Conservation (phyloP, 805 yeast genomes). For the Yarrowia divulgata region DNA sequence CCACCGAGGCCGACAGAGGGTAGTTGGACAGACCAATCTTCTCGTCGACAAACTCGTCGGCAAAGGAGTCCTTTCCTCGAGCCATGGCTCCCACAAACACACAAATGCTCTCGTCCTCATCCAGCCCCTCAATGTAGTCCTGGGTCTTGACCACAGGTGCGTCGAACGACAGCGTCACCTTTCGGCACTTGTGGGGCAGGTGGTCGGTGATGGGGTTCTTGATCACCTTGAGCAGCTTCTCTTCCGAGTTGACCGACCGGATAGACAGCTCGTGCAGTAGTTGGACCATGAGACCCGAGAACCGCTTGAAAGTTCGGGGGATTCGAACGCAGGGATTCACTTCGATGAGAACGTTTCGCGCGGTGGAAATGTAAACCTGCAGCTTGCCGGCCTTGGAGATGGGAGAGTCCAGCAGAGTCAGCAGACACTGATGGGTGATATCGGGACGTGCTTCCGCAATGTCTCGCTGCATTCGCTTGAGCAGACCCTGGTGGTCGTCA, state of each 20-base stretch:
- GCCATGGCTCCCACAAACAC: slow-evolving; percentile 99
- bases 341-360: slow-evolving; percentile 91
- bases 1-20: slow-evolving; percentile 96
- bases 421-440: slow-evolving; percentile 95
- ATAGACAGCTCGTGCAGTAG: slow-evolving; percentile 89
- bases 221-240: slow-evolving; percentile 89
- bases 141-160: slow-evolving; percentile 88
- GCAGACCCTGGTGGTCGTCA: slow-evolving; percentile 96
- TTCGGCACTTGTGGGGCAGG: slow-evolving; percentile 93
- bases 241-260: slow-evolving; percentile 94
- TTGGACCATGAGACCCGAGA: slow-evolving; percentile 98
- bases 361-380: slow-evolving; percentile 96
- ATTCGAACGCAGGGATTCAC: slow-evolving; percentile 96
- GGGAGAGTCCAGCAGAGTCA: slow-evolving; percentile 95
- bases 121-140: slow-evolving; percentile 81
- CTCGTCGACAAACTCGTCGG: slow-evolving; percentile 96
- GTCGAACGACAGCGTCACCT: slow-evolving; percentile 89
- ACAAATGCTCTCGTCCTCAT: slow-evolving; percentile 90
- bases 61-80: slow-evolving; percentile 95
- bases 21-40: slow-evolving; percentile 94
- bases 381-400: slow-evolving; percentile 96
- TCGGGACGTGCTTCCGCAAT: slow-evolving; percentile 99
- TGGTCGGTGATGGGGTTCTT: slow-evolving; percentile 98
- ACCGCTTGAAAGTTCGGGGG: slow-evolving; percentile 97
- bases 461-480: slow-evolving; percentile 95